These are phyloP conservation scores for Ceratocystis eucalypticola DNA, from an alignment of 2,329 filamentous ascomycete genomes.

Conservation along the genomic window DNA sequence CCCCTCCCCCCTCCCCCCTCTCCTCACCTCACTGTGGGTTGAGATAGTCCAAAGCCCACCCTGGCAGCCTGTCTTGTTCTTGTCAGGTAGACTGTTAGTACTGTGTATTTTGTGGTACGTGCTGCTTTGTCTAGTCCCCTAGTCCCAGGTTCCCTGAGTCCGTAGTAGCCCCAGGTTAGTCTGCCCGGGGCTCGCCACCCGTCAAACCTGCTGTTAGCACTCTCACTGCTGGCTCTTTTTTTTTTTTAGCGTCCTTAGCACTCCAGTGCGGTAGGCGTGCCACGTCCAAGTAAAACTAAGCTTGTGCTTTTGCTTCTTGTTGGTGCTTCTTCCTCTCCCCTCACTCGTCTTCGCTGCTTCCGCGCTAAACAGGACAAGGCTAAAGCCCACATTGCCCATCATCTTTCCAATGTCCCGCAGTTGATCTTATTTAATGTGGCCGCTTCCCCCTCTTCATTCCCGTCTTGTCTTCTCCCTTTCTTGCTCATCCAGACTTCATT, in stretches of 20 bases:
- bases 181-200: neutral
- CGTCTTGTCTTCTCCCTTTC: neutral
- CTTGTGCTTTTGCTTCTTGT: neutral
- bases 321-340: neutral
- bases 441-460: constrained; percentile 9
- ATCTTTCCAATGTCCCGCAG: neutral
- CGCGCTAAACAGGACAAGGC: neutral
- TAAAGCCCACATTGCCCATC: neutral
- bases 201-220: too few relatives aligned
- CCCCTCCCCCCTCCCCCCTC: neutral
- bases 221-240: neutral
- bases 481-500: constrained; percentile 15
- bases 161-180: neutral
- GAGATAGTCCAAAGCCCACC: neutral
- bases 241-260: neutral
- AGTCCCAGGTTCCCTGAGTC: neutral
- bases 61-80: neutral
- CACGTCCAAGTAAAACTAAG: neutral
- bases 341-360: constrained; percentile 2
- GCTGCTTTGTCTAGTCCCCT: neutral
- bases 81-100: neutral
- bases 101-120: neutral
- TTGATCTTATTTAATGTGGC: constrained; percentile 13
- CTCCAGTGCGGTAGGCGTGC: constrained; percentile 1
- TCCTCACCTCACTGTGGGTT: neutral